Evolutionary conservation across 2,329 filamentous ascomycete species (phyloP).

Genomic region (Penicillium sp.): DNA sequence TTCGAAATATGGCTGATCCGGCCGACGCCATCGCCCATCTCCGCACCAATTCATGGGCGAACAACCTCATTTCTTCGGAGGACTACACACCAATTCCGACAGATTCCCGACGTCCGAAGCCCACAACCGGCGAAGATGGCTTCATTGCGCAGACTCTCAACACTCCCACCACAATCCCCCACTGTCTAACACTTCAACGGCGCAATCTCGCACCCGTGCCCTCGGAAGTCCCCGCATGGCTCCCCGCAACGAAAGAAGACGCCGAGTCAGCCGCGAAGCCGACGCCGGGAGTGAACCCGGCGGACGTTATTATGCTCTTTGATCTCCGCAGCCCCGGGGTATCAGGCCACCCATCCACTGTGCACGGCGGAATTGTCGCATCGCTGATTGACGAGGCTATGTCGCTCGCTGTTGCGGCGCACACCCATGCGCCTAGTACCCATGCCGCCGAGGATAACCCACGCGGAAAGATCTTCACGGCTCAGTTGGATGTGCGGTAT

Average conservation of each 20-base stretch:
- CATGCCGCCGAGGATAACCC: slow-evolving; percentile 17
- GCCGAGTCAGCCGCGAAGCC: slow-evolving; percentile 23
- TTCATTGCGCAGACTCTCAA: slow-evolving; percentile 42
- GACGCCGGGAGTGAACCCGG: slow-evolving; percentile 24
- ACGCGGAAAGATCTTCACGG: slow-evolving; percentile 37
- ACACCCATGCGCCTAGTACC: slow-evolving; percentile 18
- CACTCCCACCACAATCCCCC: slow-evolving; percentile 41
- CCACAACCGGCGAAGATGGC: slow-evolving; percentile 42
- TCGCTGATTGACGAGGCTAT: slow-evolving; percentile 46
- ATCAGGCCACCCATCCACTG: slow-evolving; percentile 39
- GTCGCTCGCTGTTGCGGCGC: slow-evolving; percentile 38
- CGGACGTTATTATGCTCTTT: slow-evolving; percentile 40
- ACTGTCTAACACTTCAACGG: slow-evolving; percentile 39
- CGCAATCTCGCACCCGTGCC: slow-evolving; percentile 25
- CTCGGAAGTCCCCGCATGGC: slow-evolving; percentile 24
- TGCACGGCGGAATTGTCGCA: slow-evolving; percentile 42
- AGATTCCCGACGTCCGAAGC: slow-evolving; percentile 40
- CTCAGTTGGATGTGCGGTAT: slow-evolving; percentile 43
- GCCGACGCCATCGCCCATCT: slow-evolving; percentile 25
- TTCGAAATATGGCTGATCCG: slow-evolving; percentile 16
- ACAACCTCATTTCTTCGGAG: slow-evolving; percentile 31
- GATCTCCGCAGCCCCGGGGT: slow-evolving; percentile 36
- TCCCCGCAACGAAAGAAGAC: slow-evolving; percentile 25
- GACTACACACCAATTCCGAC: slow-evolving; percentile 41
- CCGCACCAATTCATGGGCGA: slow-evolving; percentile 29